These are phyloP conservation scores for Platismatia glauca DNA, from an alignment of 495 filamentous ascomycete species.

Conservation along the genomic window DNA sequence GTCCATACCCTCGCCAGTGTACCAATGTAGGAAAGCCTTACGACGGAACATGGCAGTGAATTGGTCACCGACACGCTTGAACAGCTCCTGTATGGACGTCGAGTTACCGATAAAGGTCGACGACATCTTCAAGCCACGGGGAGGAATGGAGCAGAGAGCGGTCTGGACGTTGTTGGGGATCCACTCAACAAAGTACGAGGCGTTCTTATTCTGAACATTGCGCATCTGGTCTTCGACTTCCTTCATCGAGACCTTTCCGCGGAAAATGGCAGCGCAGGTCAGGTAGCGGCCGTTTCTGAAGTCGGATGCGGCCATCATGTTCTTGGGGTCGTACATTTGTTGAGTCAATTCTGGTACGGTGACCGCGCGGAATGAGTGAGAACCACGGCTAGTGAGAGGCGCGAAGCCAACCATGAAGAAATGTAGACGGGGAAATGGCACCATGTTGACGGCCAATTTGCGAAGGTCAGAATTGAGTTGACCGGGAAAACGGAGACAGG, in stretches of 20 bases:
- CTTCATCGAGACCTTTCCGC: slow-evolving; percentile 99
- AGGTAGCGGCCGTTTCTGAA: slow-evolving; percentile 99
- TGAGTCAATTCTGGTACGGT: slow-evolving; percentile 97
- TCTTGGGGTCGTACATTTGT: slow-evolving; percentile 99
- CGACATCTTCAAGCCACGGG: slow-evolving; percentile 97
- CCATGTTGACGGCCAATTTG: slow-evolving; percentile 99
- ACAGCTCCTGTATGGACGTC: slow-evolving; percentile 99
- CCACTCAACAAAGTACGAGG: slow-evolving; percentile 99
- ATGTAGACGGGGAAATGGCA: slow-evolving; percentile 99
- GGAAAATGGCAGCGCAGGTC: slow-evolving; percentile 99
- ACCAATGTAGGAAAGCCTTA: slow-evolving; percentile 99
- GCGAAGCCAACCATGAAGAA: slow-evolving; percentile 99
- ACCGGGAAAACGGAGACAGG: slow-evolving; percentile 96
- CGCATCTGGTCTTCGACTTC: slow-evolving; percentile 99
- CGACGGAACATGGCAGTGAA: slow-evolving; percentile 99
- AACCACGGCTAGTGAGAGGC: slow-evolving; percentile 92
- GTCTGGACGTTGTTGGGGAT: slow-evolving; percentile 99
- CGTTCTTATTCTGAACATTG: slow-evolving; percentile 99
- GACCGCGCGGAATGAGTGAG: slow-evolving; percentile 92
- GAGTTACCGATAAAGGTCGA: slow-evolving; percentile 99
- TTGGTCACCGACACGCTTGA: slow-evolving; percentile 99
- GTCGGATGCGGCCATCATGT: slow-evolving; percentile 99
- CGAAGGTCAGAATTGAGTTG: slow-evolving; percentile 99
- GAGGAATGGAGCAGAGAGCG: slow-evolving; percentile 97
- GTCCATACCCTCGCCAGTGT: slow-evolving; percentile 99